Evolutionary conservation across 1,284 basidiomycete species (phyloP).

Genomic region (Puccinia brachypodii): DNA sequence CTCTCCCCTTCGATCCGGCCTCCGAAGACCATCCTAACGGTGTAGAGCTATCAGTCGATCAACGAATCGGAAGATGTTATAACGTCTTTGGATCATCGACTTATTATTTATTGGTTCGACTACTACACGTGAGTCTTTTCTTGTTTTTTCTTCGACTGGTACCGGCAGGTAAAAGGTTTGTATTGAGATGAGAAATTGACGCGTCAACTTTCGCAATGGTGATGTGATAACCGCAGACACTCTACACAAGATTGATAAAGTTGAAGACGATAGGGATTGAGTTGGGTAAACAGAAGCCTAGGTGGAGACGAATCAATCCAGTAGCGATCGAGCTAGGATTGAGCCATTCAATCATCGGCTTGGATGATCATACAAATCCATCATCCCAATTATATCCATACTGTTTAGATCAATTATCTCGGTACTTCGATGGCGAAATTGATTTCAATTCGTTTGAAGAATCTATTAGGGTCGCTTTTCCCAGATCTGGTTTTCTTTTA

Average conservation of each 20-base stretch:
- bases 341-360: constrained; percentile 39
- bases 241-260: constrained; percentile 37
- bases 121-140: constrained; percentile 38
- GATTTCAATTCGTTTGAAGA: constrained; percentile 41
- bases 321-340: constrained; percentile 44
- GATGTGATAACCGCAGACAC: constrained; percentile 20
- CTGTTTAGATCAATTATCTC: constrained; percentile 33
- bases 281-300: constrained; percentile 15
- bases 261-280: constrained; percentile 27
- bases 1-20: neutral
- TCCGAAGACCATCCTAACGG: neutral
- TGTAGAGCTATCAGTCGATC: neutral
- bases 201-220: neutral
- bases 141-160: neutral
- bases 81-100: constrained; percentile 47
- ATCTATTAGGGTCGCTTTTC: constrained; percentile 38
- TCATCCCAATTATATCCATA: constrained; percentile 32
- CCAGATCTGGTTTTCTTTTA: constrained; percentile 29
- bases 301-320: constrained; percentile 48
- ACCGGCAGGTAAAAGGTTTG: neutral
- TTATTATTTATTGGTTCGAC: constrained; percentile 33
- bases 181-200: neutral
- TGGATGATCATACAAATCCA: constrained; percentile 44
- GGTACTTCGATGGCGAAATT: constrained; percentile 46
- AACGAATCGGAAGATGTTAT: constrained; percentile 5